phyloP scores from a whole-genome alignment of 2,329 filamentous ascomycete species.

The Xylariaceae sp. region DNA sequence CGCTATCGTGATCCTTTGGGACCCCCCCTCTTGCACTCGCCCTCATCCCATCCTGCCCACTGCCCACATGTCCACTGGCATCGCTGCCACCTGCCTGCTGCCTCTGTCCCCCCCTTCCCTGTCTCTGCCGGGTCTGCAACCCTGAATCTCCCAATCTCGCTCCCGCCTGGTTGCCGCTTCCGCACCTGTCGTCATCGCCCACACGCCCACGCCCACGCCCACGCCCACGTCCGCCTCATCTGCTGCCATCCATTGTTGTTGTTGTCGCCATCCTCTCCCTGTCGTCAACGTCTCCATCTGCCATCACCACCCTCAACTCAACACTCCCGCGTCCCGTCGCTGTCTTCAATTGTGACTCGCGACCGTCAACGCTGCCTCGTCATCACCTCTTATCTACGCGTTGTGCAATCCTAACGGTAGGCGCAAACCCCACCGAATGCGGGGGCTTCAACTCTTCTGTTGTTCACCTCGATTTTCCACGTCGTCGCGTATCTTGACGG shows the following conservation, averaged over 20 bases:
- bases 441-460: constrained; percentile 22
- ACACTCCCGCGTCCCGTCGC: not conserved
- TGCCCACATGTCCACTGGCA: not conserved
- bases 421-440: constrained; percentile 35
- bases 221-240: constrained; percentile 10
- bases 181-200: constrained; percentile 32
- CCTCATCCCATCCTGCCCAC: no score
- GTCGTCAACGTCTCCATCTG: not conserved
- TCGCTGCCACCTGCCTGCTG: not conserved
- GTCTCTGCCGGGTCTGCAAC: constrained; percentile 24
- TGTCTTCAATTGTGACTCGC: constrained; percentile 24
- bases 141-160: constrained; percentile 24
- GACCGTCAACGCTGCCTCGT: constrained; percentile 16
- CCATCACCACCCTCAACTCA: constrained; percentile 14
- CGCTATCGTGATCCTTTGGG: not conserved
- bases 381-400: constrained; percentile 21
- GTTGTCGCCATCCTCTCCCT: constrained; percentile 5
- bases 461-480: constrained; percentile 20
- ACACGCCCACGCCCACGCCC: constrained; percentile 21
- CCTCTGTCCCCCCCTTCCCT: constrained; percentile 13
- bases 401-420: constrained; percentile 27
- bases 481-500: constrained; percentile 5
- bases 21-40: no score
- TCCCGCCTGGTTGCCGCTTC: constrained; percentile 11
- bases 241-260: constrained; percentile 7